Base-by-base conservation (phyloP, 2,329 filamentous ascomycete genomes). In the Xylariales sp. region DNA sequence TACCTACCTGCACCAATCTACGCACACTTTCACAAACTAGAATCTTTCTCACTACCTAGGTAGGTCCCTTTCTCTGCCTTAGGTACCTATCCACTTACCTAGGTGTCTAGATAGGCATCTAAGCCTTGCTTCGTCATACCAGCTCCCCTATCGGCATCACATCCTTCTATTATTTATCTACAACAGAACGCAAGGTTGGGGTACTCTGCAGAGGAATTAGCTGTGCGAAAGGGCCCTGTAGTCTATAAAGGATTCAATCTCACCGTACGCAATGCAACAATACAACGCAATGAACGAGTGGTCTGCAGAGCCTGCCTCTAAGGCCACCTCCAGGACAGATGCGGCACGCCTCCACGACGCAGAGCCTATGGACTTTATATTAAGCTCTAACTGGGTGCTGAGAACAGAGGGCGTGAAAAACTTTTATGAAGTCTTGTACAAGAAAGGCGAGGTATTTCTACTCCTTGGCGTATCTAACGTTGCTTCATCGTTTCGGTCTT, bases 361-460 rank as follows among this genome's bases (percentile, higher is more conserved):
- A 4, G 48, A 68, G 45, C 64, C 68, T 0, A 58, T 69, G 49
- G 69, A 75, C n/a, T 73, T 76, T 28, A 46, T 69, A 1, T 12
- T 76, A 9, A 64, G 41, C 23, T 71, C 72, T 1, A 72, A 74
- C 58, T 75, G 74, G 74, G 58, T 69, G 3, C 52, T 75, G 6
- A 58, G 9, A n/a, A 53, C 70, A 1, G 62, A 66, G 9, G 74
- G 70, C 1, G 34, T 75, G 5, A 54, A 62, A 23, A 58, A 72
- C 46, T 70, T 76, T 41, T 70, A 59, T 28, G 63, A 65, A 8
- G 30, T 49, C 45, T 64, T 76, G 34, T 64, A 67, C 53, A 39
- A 58, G 48, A 36, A 34, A 1, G 32, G 62, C 10, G 34, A 66
- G 45, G 74, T 75, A 71, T 32, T 59, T 54, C 45, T 2, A 43